These are phyloP conservation scores for Mesotaenium endlicherianum DNA, from an alignment of 139 green algal species.

Conservation along the genomic window DNA sequence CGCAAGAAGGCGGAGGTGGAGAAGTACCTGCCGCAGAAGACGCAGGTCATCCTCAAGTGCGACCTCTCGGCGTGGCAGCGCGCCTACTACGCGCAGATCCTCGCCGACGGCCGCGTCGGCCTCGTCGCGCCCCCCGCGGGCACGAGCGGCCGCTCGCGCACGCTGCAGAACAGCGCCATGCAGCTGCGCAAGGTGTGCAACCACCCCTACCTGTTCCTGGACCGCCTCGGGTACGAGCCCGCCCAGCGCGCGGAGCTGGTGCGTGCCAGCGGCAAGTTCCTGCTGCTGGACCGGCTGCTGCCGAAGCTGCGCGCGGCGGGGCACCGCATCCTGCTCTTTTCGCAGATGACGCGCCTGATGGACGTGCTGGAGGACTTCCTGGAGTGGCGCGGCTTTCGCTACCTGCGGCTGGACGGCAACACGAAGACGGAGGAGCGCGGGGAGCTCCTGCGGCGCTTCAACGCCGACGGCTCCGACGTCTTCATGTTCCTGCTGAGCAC, in stretches of 20 bases:
- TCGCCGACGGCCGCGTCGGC: constrained; percentile 31
- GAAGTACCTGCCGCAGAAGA: constrained; percentile 52
- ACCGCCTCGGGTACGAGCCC: constrained; percentile 46
- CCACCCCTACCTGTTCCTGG: constrained; percentile 72
- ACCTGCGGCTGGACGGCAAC: constrained; percentile 73
- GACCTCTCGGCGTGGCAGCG: constrained; percentile 69
- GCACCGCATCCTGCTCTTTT: constrained; percentile 78
- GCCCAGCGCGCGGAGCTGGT: constrained; percentile 57
- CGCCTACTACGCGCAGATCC: constrained; percentile 65
- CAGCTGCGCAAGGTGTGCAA: constrained; percentile 72
- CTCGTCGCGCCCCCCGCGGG: not conserved
- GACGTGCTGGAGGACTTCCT: constrained; percentile 62
- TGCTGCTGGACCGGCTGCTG: constrained; percentile 66
- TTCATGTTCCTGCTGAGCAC: constrained; percentile 81
- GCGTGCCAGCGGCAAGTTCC: constrained; percentile 66
- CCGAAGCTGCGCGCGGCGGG: constrained; percentile 62
- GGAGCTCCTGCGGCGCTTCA: constrained; percentile 65
- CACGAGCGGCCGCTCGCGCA: not conserved
- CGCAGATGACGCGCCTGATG: constrained; percentile 54
- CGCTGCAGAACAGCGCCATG: constrained; percentile 53
- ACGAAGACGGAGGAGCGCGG: constrained; percentile 69
- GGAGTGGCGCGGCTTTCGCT: constrained; percentile 54
- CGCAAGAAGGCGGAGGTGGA: constrained; percentile 65
- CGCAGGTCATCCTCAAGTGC: constrained; percentile 64
- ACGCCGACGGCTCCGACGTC: constrained; percentile 58